Percentiles rank a stretch among this genome's conserved stretches.
phyloP scores from a whole-genome alignment of 768 basidiomycete species.

The Austroboletus festivus region DNA sequence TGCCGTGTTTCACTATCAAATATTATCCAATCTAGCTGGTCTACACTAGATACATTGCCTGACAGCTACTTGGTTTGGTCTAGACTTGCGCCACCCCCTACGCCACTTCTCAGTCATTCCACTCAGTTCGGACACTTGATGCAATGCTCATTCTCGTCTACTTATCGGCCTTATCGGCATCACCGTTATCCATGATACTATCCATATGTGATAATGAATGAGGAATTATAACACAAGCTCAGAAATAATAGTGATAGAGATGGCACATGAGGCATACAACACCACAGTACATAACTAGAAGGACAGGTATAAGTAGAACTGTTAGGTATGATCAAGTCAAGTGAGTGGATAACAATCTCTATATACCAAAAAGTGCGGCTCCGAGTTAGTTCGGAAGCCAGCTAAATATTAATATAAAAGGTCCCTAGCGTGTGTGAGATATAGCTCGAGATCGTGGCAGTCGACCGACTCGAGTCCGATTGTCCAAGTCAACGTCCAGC shows the following conservation, averaged over 20 bases:
- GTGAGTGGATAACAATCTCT: background rate
- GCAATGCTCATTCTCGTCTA: conserved; percentile 11
- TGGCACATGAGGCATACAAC: conserved; percentile 11
- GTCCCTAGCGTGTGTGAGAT: conserved; percentile 8
- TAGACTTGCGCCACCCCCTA: background rate
- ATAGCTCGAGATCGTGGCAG: conserved; percentile 4
- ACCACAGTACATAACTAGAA: conserved; percentile 6
- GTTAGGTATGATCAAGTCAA: background rate
- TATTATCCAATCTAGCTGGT: conserved; percentile 1
- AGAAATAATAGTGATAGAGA: too few species aligned
- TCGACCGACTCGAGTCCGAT: conserved; percentile 18
- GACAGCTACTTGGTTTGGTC: background rate
- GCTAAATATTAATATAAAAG: conserved; percentile 23
- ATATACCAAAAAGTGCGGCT: conserved; percentile 11
- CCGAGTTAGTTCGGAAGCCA: conserved; percentile 12
- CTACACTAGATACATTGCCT: too few species aligned
- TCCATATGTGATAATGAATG: too few species aligned
- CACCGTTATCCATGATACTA: conserved; percentile 1
- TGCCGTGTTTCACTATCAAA: background rate
- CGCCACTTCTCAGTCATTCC: conserved; percentile 1
- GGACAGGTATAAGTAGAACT: conserved; percentile 10
- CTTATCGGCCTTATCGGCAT: conserved; percentile 3
- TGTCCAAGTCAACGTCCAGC: conserved; percentile 21
- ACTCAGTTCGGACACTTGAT: too few species aligned
- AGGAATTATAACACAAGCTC: too few species aligned